phyloP scores from a whole-genome alignment of 2,329 filamentous ascomycete genomes.

The Dendryphion nanum region DNA sequence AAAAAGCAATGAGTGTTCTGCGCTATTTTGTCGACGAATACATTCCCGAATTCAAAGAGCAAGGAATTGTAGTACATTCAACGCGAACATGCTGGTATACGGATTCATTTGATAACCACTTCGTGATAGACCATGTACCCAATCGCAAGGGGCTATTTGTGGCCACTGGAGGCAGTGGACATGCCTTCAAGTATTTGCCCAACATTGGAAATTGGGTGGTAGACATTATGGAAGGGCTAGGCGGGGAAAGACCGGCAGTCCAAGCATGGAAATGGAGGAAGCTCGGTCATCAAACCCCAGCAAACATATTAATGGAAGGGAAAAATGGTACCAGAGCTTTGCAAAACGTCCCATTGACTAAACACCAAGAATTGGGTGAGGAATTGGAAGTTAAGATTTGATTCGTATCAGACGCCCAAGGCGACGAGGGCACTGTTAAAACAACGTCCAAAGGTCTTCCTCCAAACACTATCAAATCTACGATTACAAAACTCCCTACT shows the following conservation, averaged over 20 bases:
- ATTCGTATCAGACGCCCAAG: too few species aligned
- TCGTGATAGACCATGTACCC: constrained; percentile 24
- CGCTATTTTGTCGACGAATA: constrained; percentile 39
- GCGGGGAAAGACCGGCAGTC: constrained; percentile 8
- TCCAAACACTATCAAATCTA: too few species aligned
- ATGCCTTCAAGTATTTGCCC: constrained; percentile 34
- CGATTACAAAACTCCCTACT: background rate
- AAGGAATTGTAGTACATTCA: constrained; percentile 16
- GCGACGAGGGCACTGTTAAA: too few species aligned
- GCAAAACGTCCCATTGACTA: constrained; percentile 4
- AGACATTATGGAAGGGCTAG: constrained; percentile 19
- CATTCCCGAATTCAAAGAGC: constrained; percentile 43
- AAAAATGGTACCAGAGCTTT: constrained; percentile 3
- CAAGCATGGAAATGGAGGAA: constrained; percentile 13
- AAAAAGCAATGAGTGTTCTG: constrained; percentile 25
- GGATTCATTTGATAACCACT: constrained; percentile 23
- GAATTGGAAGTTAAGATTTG: too few species aligned
- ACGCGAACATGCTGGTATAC: constrained; percentile 14
- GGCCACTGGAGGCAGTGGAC: constrained; percentile 27
- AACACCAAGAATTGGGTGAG: too few species aligned
- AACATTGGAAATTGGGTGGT: constrained; percentile 27
- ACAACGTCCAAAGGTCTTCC: too few species aligned
- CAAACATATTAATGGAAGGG: constrained; percentile 9
- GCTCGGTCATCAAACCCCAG: background rate
- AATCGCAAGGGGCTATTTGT: constrained; percentile 19